These are phyloP conservation scores for Myxozyma neotropica DNA, from an alignment of 805 yeast species.

Conservation along the genomic window DNA sequence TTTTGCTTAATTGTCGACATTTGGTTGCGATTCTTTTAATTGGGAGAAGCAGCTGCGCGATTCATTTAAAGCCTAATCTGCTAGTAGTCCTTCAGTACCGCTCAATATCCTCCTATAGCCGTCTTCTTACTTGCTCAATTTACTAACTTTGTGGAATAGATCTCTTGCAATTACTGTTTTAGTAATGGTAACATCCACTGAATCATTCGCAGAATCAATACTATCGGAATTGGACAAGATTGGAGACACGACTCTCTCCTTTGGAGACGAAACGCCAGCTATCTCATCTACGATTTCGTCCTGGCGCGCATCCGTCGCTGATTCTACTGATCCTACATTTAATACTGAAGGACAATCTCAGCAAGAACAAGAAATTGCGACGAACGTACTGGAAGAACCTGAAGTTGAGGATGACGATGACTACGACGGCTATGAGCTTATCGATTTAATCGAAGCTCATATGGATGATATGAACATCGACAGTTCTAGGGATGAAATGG, in stretches of 20 bases:
- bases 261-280: not conserved
- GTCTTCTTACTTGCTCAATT: not conserved
- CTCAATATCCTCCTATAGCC: too few species aligned
- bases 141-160: too few species aligned
- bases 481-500: not conserved
- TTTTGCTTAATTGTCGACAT: too few species aligned
- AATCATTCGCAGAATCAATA: slow-evolving; percentile 14
- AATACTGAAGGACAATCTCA: not conserved
- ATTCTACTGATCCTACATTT: not conserved
- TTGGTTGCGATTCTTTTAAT: too few species aligned
- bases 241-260: not conserved
- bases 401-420: not conserved
- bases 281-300: not conserved
- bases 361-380: not conserved
- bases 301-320: not conserved
- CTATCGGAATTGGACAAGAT: slow-evolving; percentile 22
- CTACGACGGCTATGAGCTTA: slow-evolving; percentile 20
- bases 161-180: not conserved
- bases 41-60: too few species aligned
- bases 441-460: slow-evolving; percentile 21
- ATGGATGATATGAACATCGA: slow-evolving; percentile 12
- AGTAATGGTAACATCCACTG: slow-evolving; percentile 7
- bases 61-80: too few species aligned
- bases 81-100: too few species aligned
- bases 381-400: not conserved